phyloP scores from a whole-genome alignment of 768 basidiomycete species.

The Tricholoma matsutake region DNA sequence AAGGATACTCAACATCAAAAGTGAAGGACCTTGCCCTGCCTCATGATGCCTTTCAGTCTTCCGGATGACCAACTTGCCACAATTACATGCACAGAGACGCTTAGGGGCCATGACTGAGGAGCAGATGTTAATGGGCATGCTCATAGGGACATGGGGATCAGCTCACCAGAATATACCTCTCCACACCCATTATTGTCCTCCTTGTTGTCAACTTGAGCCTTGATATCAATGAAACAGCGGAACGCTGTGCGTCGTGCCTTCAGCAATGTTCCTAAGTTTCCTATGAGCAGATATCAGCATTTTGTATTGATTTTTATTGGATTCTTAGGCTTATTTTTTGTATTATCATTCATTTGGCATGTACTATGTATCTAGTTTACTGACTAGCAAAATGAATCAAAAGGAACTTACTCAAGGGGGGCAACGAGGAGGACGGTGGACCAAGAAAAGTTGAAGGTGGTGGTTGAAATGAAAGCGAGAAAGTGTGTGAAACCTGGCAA shows the following conservation, averaged over 20 bases:
- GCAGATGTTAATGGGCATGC: background rate
- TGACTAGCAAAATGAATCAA: background rate
- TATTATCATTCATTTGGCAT: background rate
- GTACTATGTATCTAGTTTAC: background rate
- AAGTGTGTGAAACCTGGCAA: background rate
- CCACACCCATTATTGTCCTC: background rate
- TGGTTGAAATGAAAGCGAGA: background rate
- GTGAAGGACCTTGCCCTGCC: background rate
- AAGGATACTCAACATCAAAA: background rate
- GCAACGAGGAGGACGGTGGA: background rate
- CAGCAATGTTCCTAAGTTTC: background rate
- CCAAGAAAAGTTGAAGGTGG: background rate
- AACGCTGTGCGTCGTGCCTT: background rate
- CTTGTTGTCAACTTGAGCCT: background rate
- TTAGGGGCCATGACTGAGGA: background rate
- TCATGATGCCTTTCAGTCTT: background rate
- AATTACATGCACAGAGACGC: background rate
- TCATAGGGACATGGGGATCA: background rate
- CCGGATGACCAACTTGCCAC: background rate
- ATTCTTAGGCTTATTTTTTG: background rate
- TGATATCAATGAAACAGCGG: background rate
- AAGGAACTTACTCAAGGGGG: background rate
- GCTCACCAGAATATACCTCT: background rate
- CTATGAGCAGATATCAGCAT: background rate
- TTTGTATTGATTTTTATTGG: background rate